These are phyloP conservation scores for Magnaporthales sp. DNA, from an alignment of 2,329 filamentous ascomycete species.

Conservation along the genomic window DNA sequence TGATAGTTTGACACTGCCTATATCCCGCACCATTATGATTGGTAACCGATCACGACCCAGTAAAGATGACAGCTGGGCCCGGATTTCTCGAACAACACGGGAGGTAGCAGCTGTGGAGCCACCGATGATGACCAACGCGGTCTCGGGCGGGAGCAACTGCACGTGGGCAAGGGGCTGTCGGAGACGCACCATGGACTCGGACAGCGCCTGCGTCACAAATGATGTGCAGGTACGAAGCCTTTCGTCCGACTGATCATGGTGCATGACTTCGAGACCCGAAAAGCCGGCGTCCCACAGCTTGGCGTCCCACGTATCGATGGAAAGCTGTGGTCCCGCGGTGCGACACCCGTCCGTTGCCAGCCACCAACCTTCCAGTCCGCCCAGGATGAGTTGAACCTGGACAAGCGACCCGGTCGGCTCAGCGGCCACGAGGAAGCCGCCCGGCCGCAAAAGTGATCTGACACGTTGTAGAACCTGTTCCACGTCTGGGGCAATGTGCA, in stretches of 20 bases:
- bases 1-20: background rate
- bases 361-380: conserved; percentile 24
- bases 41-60: too few species aligned
- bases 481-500: conserved; percentile 20
- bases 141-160: background rate
- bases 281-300: conserved; percentile 18
- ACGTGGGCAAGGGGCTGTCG: background rate
- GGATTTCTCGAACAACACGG: background rate
- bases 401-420: conserved; percentile 20
- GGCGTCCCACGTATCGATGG: conserved; percentile 18
- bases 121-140: background rate
- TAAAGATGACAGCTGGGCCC: background rate
- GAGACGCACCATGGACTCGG: background rate
- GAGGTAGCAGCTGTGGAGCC: background rate
- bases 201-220: conserved; percentile 5
- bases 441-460: conserved; percentile 19
- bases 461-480: conserved; percentile 17
- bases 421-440: conserved; percentile 19
- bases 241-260: conserved; percentile 13
- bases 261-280: conserved; percentile 17
- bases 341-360: conserved; percentile 19
- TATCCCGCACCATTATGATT: background rate
- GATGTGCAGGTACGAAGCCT: conserved; percentile 3
- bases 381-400: conserved; percentile 20
- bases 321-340: conserved; percentile 17